A percentile compares a stretch with the other conserved stretches of the same genome.
Evolutionary conservation across 2,329 filamentous ascomycete genomes (phyloP).

Genomic region (Simplicillium aogashimaense): DNA sequence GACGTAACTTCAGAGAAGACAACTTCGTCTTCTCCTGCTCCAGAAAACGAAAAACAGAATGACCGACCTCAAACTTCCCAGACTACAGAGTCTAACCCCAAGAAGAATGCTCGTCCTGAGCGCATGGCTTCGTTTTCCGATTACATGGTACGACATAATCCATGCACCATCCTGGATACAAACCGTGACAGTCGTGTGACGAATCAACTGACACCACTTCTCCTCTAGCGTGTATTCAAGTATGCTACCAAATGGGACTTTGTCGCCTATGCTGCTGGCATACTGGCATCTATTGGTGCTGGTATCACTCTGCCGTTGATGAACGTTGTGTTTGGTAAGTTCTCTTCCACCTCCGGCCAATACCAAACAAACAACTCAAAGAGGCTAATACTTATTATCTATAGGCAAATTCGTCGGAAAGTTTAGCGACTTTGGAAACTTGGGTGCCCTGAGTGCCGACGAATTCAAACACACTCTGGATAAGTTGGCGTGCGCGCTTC

Average conservation of each 20-base stretch:
- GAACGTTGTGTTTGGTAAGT: slow-evolving; percentile 46
- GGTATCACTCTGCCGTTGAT: slow-evolving; percentile 48
- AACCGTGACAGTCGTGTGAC: not conserved
- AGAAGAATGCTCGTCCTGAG: slow-evolving; percentile 23
- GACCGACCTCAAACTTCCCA: not conserved
- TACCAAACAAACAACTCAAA: slow-evolving; percentile 2
- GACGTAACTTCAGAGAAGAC: not conserved
- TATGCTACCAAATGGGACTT: slow-evolving; percentile 46
- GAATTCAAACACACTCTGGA: slow-evolving; percentile 33
- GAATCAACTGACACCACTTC: slow-evolving; percentile 7
- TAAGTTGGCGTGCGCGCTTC: slow-evolving; percentile 28
- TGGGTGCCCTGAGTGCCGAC: slow-evolving; percentile 14
- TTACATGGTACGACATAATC: slow-evolving; percentile 18
- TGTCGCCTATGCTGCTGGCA: slow-evolving; percentile 34
- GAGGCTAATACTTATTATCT: not conserved
- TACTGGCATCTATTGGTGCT: slow-evolving; percentile 38
- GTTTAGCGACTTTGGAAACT: slow-evolving; percentile 33
- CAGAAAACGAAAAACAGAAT: not conserved
- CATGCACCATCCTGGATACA: not conserved
- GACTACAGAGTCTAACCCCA: not conserved
- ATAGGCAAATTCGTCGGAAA: slow-evolving; percentile 33
- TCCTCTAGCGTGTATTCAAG: slow-evolving; percentile 34
- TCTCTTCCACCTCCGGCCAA: not conserved
- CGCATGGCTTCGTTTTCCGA: slow-evolving; percentile 30
- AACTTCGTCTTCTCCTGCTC: not conserved